Percentiles rank a stretch among this genome's conserved stretches.
Conservation (phyloP, 169 alveolate genomes). For the Babesia sp. region DNA sequence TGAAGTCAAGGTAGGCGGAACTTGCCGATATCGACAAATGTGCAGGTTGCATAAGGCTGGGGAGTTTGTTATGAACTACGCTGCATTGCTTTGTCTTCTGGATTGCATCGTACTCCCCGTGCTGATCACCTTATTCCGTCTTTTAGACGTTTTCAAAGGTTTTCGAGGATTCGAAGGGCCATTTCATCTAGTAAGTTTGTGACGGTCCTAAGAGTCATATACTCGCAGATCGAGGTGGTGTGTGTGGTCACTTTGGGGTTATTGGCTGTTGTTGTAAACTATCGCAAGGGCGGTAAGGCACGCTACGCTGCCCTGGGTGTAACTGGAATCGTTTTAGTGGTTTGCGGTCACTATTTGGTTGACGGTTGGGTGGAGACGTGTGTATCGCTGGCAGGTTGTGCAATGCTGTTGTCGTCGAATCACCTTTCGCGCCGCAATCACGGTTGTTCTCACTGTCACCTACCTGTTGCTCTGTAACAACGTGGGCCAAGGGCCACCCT, state of each 20-base stretch:
- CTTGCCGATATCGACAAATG: background rate
- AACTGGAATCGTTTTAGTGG: conserved; percentile 25
- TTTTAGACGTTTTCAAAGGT: conserved; percentile 36
- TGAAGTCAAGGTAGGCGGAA: conserved; percentile 6
- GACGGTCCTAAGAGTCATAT: background rate
- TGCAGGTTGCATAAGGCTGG: conserved; percentile 20
- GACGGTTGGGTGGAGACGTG: conserved; percentile 28
- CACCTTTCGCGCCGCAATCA: conserved; percentile 13
- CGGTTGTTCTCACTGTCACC: conserved; percentile 30
- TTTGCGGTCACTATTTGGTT: conserved; percentile 14
- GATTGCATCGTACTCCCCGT: conserved; percentile 63
- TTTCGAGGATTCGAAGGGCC: conserved; percentile 7
- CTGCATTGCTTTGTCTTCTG: conserved; percentile 51
- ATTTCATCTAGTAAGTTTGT: conserved; percentile 38
- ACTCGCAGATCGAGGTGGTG: conserved; percentile 33
- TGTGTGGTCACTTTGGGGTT: conserved; percentile 51
- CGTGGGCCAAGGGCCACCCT: too few relatives aligned
- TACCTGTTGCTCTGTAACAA: background rate
- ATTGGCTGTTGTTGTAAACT: conserved; percentile 50
- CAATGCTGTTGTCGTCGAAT: conserved; percentile 56
- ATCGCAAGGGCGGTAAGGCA: conserved; percentile 24
- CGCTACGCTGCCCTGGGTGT: conserved; percentile 13
- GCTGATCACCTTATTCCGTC: conserved; percentile 24
- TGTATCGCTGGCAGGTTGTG: conserved; percentile 54
- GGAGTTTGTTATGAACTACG: conserved; percentile 48